These are phyloP conservation scores for Suhomyces kilbournensis DNA, from an alignment of 805 yeast species.

Conservation along the genomic window DNA sequence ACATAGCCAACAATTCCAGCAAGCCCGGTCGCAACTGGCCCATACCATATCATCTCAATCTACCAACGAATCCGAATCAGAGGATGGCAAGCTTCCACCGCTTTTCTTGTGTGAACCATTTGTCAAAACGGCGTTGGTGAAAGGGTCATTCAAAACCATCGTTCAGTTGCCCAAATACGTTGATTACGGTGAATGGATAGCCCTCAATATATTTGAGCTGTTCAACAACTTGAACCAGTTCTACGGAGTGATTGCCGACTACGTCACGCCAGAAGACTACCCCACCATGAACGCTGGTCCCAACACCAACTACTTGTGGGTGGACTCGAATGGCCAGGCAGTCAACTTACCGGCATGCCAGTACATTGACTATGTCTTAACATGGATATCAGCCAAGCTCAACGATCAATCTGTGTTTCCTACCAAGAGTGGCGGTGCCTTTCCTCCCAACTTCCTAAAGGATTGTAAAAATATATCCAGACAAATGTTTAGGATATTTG, in stretches of 20 bases:
- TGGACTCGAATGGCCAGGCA: constrained; percentile 72
- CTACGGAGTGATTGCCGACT: constrained; percentile 86
- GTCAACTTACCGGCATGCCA: constrained; percentile 88
- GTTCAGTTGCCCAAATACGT: constrained; percentile 94
- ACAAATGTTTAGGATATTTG: constrained; percentile 94
- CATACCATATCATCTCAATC: constrained; percentile 8
- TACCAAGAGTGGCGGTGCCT: constrained; percentile 83
- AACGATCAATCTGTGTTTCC: constrained; percentile 92
- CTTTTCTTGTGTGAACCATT: constrained; percentile 89
- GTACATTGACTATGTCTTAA: constrained; percentile 85
- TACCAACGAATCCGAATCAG: neutral
- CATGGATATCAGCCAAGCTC: constrained; percentile 85
- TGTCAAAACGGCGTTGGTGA: constrained; percentile 89
- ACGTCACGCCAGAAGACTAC: constrained; percentile 82
- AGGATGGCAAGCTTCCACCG: constrained; percentile 31
- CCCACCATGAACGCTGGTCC: constrained; percentile 98
- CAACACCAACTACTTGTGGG: constrained; percentile 86
- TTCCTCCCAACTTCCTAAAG: constrained; percentile 78
- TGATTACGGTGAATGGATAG: constrained; percentile 93
- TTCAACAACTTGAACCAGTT: constrained; percentile 83
- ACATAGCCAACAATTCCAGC: constrained; percentile 5
- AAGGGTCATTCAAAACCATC: constrained; percentile 94
- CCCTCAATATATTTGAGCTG: constrained; percentile 86
- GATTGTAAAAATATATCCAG: constrained; percentile 84
- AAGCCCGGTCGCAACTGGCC: constrained; percentile 10